Base-by-base conservation (phyloP, 306 rosid genomes). In the Erythrophleum fordii region DNA sequence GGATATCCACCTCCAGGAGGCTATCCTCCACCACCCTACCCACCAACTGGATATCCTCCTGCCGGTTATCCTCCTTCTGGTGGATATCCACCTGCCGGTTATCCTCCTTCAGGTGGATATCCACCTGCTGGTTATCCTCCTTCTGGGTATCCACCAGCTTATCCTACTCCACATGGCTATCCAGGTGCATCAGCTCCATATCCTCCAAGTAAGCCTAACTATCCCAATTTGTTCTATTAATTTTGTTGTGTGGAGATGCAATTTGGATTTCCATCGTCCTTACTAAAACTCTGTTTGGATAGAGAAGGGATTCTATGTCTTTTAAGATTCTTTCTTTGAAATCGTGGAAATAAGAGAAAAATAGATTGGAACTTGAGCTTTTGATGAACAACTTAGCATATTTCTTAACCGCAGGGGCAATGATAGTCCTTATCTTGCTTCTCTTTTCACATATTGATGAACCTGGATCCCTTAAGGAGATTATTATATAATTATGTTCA, bases 11-110 rank as follows among this genome's bases (percentile, higher is more conserved):
- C 80, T 2, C 60, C 31, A 0, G 83, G 81, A 6, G 67, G 84
- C 37, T 86, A 80, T 35, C 85, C 85, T 28, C 77, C 81, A 0
- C 11, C 81, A 10, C 77, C 73, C 23, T 86, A 83, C 45, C 89
- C 85, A 39, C 78, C 74, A 20, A 22, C 39, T 12, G 84, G 78
- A 48, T 68, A 79, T 68, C 77, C 73, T 0, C 31, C 48, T 6
- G 72, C 4, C 6, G 20, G 81, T 31, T 83, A 88, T 81, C 86
- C 87, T 11, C 79, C 44, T 58, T 1, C 79, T 0, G 3, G 37
- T 5, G 75, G 76, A 8, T 76, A 84, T 84, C 82, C 80, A 6
- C 74, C 55, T 8, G 0, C 49, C 0, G 75, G 77, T 25, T 71
- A 85, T 73, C 79, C 65, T 18, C 44, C 56, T 22, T 0, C 69